phyloP scores from a whole-genome alignment of 768 basidiomycete genomes.

The Leccinellum luteum region DNA sequence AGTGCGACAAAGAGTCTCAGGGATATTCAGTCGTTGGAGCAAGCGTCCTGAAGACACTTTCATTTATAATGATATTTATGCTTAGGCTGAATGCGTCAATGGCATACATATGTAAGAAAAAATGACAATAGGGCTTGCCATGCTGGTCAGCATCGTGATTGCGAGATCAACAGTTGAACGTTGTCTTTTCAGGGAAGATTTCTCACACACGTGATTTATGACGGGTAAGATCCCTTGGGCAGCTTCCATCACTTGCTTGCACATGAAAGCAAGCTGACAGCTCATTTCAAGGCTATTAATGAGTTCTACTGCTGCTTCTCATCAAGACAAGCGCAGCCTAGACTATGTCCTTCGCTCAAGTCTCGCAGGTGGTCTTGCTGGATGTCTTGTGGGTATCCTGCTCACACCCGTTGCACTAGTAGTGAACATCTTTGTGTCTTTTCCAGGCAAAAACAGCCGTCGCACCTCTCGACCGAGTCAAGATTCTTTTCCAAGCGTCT shows the following conservation, averaged over 20 bases:
- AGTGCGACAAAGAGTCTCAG: too few species aligned
- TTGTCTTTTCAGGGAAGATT: too few species aligned
- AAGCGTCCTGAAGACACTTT: too few species aligned
- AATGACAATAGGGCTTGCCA: too few species aligned
- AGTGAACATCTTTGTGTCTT: constrained; percentile 3
- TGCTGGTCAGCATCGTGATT: too few species aligned
- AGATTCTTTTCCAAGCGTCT: constrained; percentile 97
- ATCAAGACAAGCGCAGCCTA: constrained; percentile 53
- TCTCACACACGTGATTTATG: constrained; percentile 10
- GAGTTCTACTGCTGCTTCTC: constrained; percentile 35
- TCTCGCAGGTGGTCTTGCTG: constrained; percentile 90
- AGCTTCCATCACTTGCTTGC: neutral
- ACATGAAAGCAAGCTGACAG: constrained; percentile 9
- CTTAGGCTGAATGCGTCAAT: too few species aligned
- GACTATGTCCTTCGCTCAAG: constrained; percentile 75
- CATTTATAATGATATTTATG: neutral
- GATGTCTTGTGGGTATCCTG: constrained; percentile 72
- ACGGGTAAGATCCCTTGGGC: constrained; percentile 17
- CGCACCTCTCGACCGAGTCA: constrained; percentile 95
- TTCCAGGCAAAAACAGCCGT: constrained; percentile 88
- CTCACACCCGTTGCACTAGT: constrained; percentile 9
- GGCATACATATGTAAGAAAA: too few species aligned
- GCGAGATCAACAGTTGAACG: too few species aligned
- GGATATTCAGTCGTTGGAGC: too few species aligned
- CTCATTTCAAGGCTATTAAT: constrained; percentile 22